Evolutionary conservation across 768 basidiomycete species (phyloP), one percentile per base, ranked within the genome.

Genomic region (Ramaria sp.): DNA sequence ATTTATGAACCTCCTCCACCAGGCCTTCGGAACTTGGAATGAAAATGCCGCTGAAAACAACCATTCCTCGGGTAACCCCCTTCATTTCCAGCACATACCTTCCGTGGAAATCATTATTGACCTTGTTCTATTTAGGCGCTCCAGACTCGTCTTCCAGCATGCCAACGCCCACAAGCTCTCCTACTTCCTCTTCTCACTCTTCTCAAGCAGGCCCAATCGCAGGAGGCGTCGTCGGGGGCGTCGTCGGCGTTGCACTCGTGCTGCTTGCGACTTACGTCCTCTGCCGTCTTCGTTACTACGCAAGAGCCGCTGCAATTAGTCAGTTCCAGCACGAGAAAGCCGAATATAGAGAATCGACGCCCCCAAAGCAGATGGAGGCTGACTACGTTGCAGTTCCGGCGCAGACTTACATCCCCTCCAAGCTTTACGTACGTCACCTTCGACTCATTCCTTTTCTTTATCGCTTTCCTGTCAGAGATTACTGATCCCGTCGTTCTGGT

Each of bases 221-320:
- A 0, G 83, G 82, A 37, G 82, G 83, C n/a, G 76, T 78, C 6
- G 70, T 82, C 7, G 79, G 79, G 3, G 79, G 75, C 13, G 3
- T 58, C 39, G 36, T 24, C 45, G 34, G 36, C 16, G 20, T 16
- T 20, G 12, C 3, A 6, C 9, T 57, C 6, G 24, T n/a, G 20
- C 20, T 15, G 36, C 16, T 50, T n/a, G 55, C 38, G 20, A 13
- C 30, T 58, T 53, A 50, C 37, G 9, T 48, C 76, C 72, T 51
- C 61, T n/a, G 63, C 59, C 42, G 65, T 18, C 22, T 9, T n/a
- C 39, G 39, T n/a, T n/a, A 6, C 13, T 39, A 37, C 16, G 36
- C 15, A 6, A 18, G 15, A 5, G 38, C 6, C 38, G 32, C 32
- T 9, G 0, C 27, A 3, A 43, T 32, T 20, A 22, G n/a, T 28